Evolutionary conservation across 768 basidiomycete genomes (phyloP).

Genomic region (Suillus americanus): DNA sequence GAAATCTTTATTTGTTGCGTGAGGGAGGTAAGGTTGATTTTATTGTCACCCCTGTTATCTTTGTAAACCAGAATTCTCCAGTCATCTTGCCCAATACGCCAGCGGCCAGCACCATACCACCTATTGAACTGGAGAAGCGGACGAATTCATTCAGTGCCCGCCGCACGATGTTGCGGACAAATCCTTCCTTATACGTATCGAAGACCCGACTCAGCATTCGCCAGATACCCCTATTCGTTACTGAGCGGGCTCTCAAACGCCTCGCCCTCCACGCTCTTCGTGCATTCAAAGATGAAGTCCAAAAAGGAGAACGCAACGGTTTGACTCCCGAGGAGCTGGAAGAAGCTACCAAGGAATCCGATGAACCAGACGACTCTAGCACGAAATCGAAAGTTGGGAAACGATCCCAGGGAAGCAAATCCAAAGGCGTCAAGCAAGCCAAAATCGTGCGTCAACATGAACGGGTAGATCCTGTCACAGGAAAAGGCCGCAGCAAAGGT

Average conservation of each 20-base stretch:
- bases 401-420: conserved; percentile 25
- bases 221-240: conserved; percentile 87
- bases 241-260: conserved; percentile 86
- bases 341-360: conserved; percentile 36
- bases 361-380: conserved; percentile 16
- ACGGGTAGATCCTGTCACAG: conserved; percentile 84
- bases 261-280: conserved; percentile 80
- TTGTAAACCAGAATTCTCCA: conserved; percentile 30
- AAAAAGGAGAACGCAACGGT: conserved; percentile 52
- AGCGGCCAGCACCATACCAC: conserved; percentile 66
- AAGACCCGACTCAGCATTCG: conserved; percentile 92
- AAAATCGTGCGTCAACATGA: conserved; percentile 92
- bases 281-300: conserved; percentile 78
- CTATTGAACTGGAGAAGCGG: conserved; percentile 83
- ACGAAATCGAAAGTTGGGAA: conserved; percentile 22
- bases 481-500: conserved; percentile 86
- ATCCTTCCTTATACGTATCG: conserved; percentile 93
- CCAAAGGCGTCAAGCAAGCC: conserved; percentile 71
- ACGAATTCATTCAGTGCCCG: conserved; percentile 85
- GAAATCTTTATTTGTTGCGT: conserved; percentile 92
- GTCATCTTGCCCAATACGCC: conserved; percentile 90
- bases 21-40: conserved; percentile 77
- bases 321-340: conserved; percentile 74
- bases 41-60: neutral
- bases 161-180: conserved; percentile 77